Evolutionary conservation across 1,284 basidiomycete species (phyloP).

Genomic region (Acaromyces ingoldii): DNA sequence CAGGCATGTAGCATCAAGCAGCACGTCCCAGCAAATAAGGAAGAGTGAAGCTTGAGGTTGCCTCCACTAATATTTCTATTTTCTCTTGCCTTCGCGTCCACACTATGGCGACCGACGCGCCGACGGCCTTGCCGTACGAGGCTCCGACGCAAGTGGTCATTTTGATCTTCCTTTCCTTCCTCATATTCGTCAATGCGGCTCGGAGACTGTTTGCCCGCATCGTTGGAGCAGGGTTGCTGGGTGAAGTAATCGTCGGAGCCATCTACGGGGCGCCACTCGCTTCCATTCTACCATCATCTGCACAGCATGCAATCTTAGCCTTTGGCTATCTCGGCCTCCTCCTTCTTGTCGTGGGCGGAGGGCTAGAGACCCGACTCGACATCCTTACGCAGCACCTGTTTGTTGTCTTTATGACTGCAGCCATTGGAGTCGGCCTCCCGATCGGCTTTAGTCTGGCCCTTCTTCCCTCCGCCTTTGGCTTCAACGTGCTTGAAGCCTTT

Average conservation of each 20-base stretch:
- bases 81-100: too few relatives aligned
- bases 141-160: too few relatives aligned
- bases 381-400: conserved; percentile 52
- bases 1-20: too few relatives aligned
- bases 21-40: too few relatives aligned
- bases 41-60: too few relatives aligned
- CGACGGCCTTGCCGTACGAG: too few relatives aligned
- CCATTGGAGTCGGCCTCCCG: conserved; percentile 56
- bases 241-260: conserved; percentile 57
- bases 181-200: conserved; percentile 51
- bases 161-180: conserved; percentile 32
- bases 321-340: conserved; percentile 59
- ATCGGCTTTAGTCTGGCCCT: conserved; percentile 55
- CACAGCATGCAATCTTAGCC: conserved; percentile 55
- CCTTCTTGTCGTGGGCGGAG: conserved; percentile 59
- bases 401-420: conserved; percentile 53
- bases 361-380: conserved; percentile 21
- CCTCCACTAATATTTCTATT: too few relatives aligned
- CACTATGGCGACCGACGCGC: too few relatives aligned
- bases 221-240: conserved; percentile 52
- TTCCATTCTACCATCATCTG: conserved; percentile 53
- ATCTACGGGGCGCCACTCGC: conserved; percentile 57
- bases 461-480: conserved; percentile 45
- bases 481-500: conserved; percentile 56
- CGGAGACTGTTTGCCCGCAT: conserved; percentile 40